Evolutionary conservation across 2,329 filamentous ascomycete species (phyloP), one percentile per base, ranked within the genome.

Genomic region (Pleomassaria siparia): DNA sequence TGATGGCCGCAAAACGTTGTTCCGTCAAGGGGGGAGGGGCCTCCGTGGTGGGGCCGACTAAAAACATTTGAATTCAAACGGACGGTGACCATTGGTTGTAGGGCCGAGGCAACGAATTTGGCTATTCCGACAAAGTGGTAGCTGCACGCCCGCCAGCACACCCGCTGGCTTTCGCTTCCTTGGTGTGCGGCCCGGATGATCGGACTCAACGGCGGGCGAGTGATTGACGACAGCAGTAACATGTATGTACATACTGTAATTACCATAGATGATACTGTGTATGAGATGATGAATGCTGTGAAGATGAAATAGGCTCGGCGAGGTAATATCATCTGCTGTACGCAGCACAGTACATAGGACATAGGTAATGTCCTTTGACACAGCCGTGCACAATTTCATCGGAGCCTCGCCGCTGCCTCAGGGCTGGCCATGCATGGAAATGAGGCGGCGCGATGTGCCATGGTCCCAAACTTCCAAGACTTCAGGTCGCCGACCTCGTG

Each of bases 401-500:
- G n/a, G 29, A 9, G 29, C 29, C 29, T 5, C 10, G 6, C 29
- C 8, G 29, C 29, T 13, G 29, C 29, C 12, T n/a, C 13, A 5
- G 12, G 29, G 29, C 29, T 11, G 29, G 29, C 8, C 60, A 58
- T 49, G 56, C 58, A 5, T 54, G 46, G 59, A 64, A 60, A 63
- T 57, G 61, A 60, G 57, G 48, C 48, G 48, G 47, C 35, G 35
- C 15, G 26, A 40, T 35, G 47, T 45, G 42, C 46, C 10, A 50
- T 50, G 40, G 40, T 32, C 39, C 48, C 39, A 50, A 40, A 46
- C 46, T 41, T 43, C 49, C 46, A 53, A 50, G 49, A 41, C 40
- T 45, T 50, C 21, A 37, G 50, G 59, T 69, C 67, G 67, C 64
- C 67, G 67, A 70, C 66, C 64, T 68, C 54, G 53, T 56, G 52